phyloP scores from a whole-genome alignment of 495 filamentous ascomycete species.

The Trichodelitschia bisporula region DNA sequence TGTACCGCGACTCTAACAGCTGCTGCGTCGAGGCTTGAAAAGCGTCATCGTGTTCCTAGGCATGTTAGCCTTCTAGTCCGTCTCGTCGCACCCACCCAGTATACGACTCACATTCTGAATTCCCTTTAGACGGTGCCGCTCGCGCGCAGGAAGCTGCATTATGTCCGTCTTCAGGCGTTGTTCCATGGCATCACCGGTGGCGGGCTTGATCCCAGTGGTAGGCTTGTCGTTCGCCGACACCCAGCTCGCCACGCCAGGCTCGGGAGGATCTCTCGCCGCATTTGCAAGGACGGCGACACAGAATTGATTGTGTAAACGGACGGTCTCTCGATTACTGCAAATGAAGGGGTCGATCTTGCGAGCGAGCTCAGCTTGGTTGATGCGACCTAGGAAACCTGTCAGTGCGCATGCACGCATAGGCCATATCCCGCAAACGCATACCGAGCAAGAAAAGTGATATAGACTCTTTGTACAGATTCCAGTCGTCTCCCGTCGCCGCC shows the following conservation, averaged over 20 bases:
- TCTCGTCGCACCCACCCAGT: no score
- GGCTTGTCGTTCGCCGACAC: conserved; percentile 93
- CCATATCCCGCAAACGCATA: conserved; percentile 19
- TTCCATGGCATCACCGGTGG: conserved; percentile 73
- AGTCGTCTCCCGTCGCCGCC: conserved; percentile 55
- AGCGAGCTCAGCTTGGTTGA: conserved; percentile 59
- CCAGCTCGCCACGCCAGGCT: conserved; percentile 81
- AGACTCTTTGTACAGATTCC: conserved; percentile 70
- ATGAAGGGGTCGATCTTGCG: conserved; percentile 49
- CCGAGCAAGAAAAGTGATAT: conserved; percentile 61
- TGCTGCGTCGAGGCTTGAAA: neutral
- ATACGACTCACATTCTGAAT: conserved; percentile 37
- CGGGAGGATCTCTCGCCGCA: conserved; percentile 65
- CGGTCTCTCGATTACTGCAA: conserved; percentile 16
- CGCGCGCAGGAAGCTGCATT: conserved; percentile 71
- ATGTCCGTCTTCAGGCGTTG: conserved; percentile 77
- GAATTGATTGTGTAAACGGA: conserved; percentile 77
- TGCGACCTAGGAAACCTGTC: neutral
- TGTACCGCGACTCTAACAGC: conserved; percentile 5
- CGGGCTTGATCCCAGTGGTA: conserved; percentile 47
- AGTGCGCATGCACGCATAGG: conserved; percentile 3
- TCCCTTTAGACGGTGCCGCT: conserved; percentile 69
- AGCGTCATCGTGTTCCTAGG: no score
- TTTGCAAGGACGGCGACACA: conserved; percentile 70
- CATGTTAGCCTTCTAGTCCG: no score